These are phyloP conservation scores for Neurospora sp. DNA, from an alignment of 495 filamentous ascomycete species.

Conservation along the genomic window DNA sequence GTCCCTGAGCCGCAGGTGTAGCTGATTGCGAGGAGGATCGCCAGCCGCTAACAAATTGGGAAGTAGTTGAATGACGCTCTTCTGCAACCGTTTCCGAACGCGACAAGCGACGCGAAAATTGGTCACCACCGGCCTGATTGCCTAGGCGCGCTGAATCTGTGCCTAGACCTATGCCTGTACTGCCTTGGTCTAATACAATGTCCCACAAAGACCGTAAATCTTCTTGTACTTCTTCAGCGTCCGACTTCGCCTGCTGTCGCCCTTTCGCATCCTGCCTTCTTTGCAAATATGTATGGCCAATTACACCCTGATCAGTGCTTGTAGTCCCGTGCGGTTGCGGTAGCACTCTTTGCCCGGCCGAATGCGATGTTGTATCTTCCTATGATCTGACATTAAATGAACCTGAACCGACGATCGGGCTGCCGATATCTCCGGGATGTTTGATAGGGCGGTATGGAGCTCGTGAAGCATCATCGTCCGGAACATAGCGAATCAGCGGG, in stretches of 20 bases:
- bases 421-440: slow-evolving; percentile 46
- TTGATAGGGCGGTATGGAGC: slow-evolving; percentile 30
- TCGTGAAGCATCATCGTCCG: slow-evolving; percentile 17
- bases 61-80: background rate
- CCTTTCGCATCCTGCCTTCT: background rate
- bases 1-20: background rate
- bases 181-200: background rate
- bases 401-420: slow-evolving; percentile 22
- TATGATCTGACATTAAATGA: slow-evolving; percentile 5
- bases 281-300: background rate
- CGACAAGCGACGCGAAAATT: background rate
- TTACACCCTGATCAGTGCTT: background rate
- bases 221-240: background rate
- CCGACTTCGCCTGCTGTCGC: background rate
- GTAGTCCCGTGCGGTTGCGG: background rate
- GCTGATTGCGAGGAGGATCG: background rate
- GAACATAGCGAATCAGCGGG: slow-evolving; percentile 57
- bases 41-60: background rate
- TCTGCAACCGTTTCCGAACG: background rate
- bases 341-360: slow-evolving; percentile 9
- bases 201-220: background rate
- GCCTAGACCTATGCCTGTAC: background rate
- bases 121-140: background rate
- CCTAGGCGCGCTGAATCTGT: background rate
- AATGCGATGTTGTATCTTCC: background rate